Evolutionary conservation across 768 basidiomycete species (phyloP), one percentile per base, ranked within the genome.

Genomic region (Boletus rufocinnamomeus): DNA sequence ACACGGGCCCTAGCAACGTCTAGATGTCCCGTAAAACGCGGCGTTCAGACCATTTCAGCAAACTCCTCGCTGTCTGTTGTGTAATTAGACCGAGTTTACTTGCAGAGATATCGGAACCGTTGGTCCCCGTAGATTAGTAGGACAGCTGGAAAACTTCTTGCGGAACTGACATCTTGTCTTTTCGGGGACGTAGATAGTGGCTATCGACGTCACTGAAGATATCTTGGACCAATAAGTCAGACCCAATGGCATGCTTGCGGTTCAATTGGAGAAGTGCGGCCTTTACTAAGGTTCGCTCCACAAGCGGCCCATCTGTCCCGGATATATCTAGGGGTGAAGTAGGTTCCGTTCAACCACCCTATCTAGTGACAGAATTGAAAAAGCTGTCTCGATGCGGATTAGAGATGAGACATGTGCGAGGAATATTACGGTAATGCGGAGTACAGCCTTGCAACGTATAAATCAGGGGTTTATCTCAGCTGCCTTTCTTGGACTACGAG

Each of bases 401-500:
- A 40, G 10, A 30, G 30, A 30, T 16, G 48, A 30, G n/a, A 21
- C 30, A 4, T 3, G 9, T 23, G 21, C 6, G 11, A 1, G 44
- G 14, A 23, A 25, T 17, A 4, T 25, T 16, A 30, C 30, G 8
- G 8, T 30, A 35, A 34, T 34, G 8, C 9, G 28, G 13, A 48
- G n/a, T 30, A n/a, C 27, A 6, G 25, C n/a, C n/a, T n/a, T n/a
- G n/a, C 14, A 25, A 7, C 16, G 28, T 19, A 23, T 2, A 37
- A 11, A 8, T 49, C 37, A 40, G 50, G 51, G 27, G 49, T 27
- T 27, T 49, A 59, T 50, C 43, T 37, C 4, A 41, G 2, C 14
- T 56, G 49, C 61, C 60, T 62, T 56, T 62, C 34, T 43, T 38
- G 54, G 61, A 48, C 53, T 2, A 14, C 44, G 53, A 11, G 1